Conservation (phyloP, 805 yeast species). For the Yarrowia osloensis region DNA sequence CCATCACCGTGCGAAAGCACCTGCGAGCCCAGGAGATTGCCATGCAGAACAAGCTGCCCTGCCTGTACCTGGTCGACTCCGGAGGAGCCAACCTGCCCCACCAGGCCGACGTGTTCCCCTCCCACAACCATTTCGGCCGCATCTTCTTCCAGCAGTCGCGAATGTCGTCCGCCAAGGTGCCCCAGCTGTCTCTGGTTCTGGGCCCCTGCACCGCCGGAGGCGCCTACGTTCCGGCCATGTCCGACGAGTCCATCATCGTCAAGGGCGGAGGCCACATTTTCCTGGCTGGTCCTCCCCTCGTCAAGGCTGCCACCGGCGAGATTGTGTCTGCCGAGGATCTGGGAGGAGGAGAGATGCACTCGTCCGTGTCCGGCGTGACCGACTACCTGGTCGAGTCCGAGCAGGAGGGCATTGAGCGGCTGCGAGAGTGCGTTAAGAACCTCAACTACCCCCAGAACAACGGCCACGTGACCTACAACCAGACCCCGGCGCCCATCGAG, state of each 20-base stretch:
- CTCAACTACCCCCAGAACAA: conserved; percentile 34
- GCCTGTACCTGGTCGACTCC: conserved; percentile 41
- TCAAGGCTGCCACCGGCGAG: conserved; percentile 44
- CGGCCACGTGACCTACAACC: conserved; percentile 23
- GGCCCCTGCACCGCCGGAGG: conserved; percentile 45
- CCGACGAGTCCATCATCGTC: conserved; percentile 42
- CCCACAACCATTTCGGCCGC: conserved; percentile 43
- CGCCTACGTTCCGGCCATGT: conserved; percentile 44
- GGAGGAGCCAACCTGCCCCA: conserved; percentile 44
- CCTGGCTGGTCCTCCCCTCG: conserved; percentile 43
- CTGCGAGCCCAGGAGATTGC: conserved; percentile 43
- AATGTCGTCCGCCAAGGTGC: conserved; percentile 40
- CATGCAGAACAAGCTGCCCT: conserved; percentile 40
- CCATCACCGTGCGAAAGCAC: conserved; percentile 43
- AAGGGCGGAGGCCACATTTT: conserved; percentile 42
- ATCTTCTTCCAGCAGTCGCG: conserved; percentile 42
- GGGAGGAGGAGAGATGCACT: conserved; percentile 43
- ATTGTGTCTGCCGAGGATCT: conserved; percentile 41
- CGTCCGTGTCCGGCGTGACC: conserved; percentile 40
- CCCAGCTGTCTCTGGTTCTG: conserved; percentile 41
- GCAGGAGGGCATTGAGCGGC: conserved; percentile 40
- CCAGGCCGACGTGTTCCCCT: conserved; percentile 43
- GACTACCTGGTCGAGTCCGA: conserved; percentile 41
- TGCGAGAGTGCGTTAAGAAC: conserved; percentile 38
- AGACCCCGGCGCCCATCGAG: conserved; percentile 32